Evolutionary conservation across 2,329 filamentous ascomycete genomes (phyloP).

Genomic region (Sarocladiaceae sp.): DNA sequence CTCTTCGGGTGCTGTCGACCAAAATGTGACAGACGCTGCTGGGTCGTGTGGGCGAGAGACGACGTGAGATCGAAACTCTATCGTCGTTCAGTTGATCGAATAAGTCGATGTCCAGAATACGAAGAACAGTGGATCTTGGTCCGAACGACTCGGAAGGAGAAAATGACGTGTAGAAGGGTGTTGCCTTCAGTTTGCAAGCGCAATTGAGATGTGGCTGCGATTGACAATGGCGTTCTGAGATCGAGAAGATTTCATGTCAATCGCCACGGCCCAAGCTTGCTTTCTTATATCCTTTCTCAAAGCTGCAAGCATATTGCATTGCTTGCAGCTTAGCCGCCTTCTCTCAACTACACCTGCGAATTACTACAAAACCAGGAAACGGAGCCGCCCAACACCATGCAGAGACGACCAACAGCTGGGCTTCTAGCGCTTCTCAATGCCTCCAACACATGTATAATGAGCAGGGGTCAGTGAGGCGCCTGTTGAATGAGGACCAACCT

Average conservation of each 20-base stretch:
- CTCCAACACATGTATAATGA: not conserved
- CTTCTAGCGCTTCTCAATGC: not conserved
- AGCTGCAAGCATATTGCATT: not conserved
- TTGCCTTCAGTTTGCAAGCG: no score
- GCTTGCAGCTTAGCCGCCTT: not conserved
- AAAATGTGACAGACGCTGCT: not conserved
- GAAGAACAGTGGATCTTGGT: no score
- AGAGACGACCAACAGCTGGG: not conserved
- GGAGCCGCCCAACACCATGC: not conserved
- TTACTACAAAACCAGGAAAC: not conserved
- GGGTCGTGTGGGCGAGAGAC: not conserved
- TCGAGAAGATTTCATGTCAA: not conserved
- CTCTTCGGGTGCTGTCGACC: not conserved
- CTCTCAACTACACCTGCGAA: not conserved
- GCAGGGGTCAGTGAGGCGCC: not conserved
- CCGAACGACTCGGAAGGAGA: not conserved
- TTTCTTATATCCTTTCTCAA: constrained; percentile 2
- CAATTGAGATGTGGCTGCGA: no score
- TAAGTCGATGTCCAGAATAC: not conserved
- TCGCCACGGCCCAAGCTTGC: not conserved
- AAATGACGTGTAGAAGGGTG: not conserved
- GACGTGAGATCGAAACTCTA: not conserved
- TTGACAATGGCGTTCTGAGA: no score
- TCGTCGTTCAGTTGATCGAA: constrained; percentile 1
- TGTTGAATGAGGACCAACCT: not conserved